A percentile compares a stretch with the other conserved stretches of the same genome.
These are phyloP conservation scores for Aspergillus sclerotioniger DNA, from an alignment of 495 filamentous ascomycete genomes.

Conservation along the genomic window DNA sequence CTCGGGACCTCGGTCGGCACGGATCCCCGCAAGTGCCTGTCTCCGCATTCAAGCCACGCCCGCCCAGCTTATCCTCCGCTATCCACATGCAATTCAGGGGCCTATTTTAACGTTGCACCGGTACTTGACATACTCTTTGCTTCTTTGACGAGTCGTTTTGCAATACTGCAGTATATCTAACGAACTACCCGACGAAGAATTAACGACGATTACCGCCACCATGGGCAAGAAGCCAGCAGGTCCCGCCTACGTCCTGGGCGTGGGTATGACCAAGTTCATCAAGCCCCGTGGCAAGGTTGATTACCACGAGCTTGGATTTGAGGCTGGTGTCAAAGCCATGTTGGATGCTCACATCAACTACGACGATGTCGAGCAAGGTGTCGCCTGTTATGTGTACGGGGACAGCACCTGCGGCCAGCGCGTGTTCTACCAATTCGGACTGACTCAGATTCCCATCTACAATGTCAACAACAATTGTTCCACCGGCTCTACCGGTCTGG, in stretches of 20 bases:
- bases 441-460: conserved; percentile 92
- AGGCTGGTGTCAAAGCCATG: conserved; percentile 94
- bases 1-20: conserved; percentile 29
- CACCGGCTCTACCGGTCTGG: conserved; percentile 84
- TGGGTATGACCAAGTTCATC: conserved; percentile 99
- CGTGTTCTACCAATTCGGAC: conserved; percentile 98
- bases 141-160: background rate
- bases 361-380: conserved; percentile 91
- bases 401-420: conserved; percentile 94
- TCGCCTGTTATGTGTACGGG: conserved; percentile 98
- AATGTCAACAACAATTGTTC: conserved; percentile 99
- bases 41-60: conserved; percentile 14
- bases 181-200: background rate
- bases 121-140: background rate
- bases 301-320: conserved; percentile 75
- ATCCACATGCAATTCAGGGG: conserved; percentile 9
- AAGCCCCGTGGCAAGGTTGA: conserved; percentile 86
- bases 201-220: conserved; percentile 11
- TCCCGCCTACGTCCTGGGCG: conserved; percentile 85
- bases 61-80: background rate
- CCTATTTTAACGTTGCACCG: conserved; percentile 1
- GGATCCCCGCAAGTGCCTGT: conserved; percentile 21
- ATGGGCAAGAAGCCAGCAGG: conserved; percentile 52
- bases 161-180: background rate
- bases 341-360: conserved; percentile 94